Conservation (phyloP, 2,329 filamentous ascomycete genomes). For the Aspergillus oerlinghausenensis region DNA sequence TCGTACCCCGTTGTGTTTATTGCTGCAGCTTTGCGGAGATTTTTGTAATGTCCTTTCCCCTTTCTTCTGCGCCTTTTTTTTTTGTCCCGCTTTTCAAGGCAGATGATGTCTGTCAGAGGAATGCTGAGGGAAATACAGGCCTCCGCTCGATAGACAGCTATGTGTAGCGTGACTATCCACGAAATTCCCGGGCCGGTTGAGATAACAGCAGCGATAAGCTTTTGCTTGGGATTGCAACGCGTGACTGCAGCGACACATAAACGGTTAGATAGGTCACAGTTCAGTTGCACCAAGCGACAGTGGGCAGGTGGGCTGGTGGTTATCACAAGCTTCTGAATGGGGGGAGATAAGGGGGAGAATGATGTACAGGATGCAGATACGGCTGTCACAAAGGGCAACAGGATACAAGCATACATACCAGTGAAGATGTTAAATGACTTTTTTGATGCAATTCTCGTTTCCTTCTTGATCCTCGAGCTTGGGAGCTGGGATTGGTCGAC, state of each 20-base stretch:
- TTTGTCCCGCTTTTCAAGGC: not conserved
- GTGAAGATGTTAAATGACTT: not conserved
- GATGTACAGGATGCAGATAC: constrained; percentile 2
- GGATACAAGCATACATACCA: constrained; percentile 3
- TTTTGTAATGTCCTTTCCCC: not conserved
- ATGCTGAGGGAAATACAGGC: not conserved
- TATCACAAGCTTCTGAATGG: constrained; percentile 21
- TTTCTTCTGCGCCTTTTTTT: not conserved
- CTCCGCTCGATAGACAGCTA: not conserved
- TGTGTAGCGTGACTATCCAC: constrained; percentile 11
- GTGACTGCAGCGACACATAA: constrained; percentile 14
- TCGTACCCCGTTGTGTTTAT: not conserved
- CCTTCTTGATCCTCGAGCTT: not conserved
- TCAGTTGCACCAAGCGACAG: constrained; percentile 8
- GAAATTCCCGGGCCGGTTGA: constrained; percentile 8
- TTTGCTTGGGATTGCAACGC: constrained; percentile 5
- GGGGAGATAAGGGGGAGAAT: constrained; percentile 22
- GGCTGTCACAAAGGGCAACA: not conserved
- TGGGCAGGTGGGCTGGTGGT: constrained; percentile 5
- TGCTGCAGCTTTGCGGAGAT: constrained; percentile 4
- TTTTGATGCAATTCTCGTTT: not conserved
- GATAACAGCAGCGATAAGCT: constrained; percentile 18
- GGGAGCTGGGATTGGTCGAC: not conserved
- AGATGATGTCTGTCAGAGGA: not conserved
- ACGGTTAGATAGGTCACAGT: constrained; percentile 17